Evolutionary conservation across 1,139 yeast species (phyloP), one percentile per base, ranked within the genome.

Genomic region (Diutina rugosa): DNA sequence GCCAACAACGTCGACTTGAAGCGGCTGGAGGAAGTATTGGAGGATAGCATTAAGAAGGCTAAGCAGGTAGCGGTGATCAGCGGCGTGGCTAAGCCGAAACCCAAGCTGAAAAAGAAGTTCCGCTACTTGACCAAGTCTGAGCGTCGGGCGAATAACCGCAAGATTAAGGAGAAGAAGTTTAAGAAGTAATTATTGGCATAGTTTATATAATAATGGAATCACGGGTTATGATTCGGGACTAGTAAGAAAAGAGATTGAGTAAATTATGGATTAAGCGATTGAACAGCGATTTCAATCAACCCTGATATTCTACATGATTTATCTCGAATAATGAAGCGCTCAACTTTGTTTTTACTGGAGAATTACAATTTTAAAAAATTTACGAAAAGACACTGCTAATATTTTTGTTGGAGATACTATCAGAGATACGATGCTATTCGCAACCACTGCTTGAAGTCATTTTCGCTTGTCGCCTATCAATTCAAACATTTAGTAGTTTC

Each of bases 121-220:
- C 81, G 97, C 70, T 91, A 91, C 66, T 76, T 90, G 69, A 80
- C 93, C 56, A 88, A 88, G 69, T 75, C 79, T 18, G 96, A 89
- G 68, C 79, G 97, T 71, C 82, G 81, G 64, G 79, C 75, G 38
- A 87, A 87, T 62, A 81, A 78, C 58, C 68, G 80, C 59, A 89
- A 87, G 70, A 89, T 78, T 59, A 73, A 72, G 61, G 56, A 61
- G 55, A 61, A 62, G 46, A 65, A 64, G 26, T 14, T 9, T 14
- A 26, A 30, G 14, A 47, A 47, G 21, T 29, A 28, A 29, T 14
- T 9, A 10, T n/a, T 35, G 41, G 41, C 41, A 35, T 35, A 35
- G 12, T n/a, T 9, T 35, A 35, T 35, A 35, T 35, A 35, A 10
- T 35, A 35, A 35, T 35, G 41, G 41, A 35, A 35, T 10, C 41